These are phyloP conservation scores for Penicillium sp. DNA, from an alignment of 2,329 filamentous ascomycete genomes.

Conservation along the genomic window DNA sequence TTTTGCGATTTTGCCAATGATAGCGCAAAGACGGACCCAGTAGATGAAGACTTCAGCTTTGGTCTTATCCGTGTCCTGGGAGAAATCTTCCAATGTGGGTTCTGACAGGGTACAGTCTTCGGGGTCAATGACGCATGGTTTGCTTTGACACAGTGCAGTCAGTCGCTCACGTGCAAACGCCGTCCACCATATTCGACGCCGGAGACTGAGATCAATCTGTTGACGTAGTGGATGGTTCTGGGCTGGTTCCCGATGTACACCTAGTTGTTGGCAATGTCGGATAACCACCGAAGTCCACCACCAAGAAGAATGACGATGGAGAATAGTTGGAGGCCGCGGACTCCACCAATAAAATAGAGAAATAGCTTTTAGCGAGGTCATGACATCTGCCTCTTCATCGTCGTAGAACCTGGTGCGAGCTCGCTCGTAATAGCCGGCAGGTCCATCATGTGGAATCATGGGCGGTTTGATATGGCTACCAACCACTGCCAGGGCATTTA, in stretches of 20 bases:
- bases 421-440: slow-evolving; percentile 41
- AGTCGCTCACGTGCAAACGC: slow-evolving; percentile 42
- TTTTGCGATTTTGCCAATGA: slow-evolving; percentile 43
- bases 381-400: slow-evolving; percentile 40
- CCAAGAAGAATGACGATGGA: slow-evolving; percentile 44
- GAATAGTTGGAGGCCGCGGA: slow-evolving; percentile 36
- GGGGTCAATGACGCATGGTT: slow-evolving; percentile 45
- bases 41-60: slow-evolving; percentile 43
- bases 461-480: slow-evolving; percentile 45
- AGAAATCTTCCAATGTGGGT: slow-evolving; percentile 41
- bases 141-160: slow-evolving; percentile 45
- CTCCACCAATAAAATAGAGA: slow-evolving; percentile 49
- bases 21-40: slow-evolving; percentile 43
- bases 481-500: slow-evolving; percentile 39
- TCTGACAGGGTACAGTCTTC: slow-evolving; percentile 43
- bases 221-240: slow-evolving; percentile 17
- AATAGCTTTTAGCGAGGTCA: slow-evolving; percentile 38
- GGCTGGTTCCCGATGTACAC: slow-evolving; percentile 42
- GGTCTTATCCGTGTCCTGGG: slow-evolving; percentile 23
- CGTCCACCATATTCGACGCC: slow-evolving; percentile 46
- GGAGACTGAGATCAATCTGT: slow-evolving; percentile 26
- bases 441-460: slow-evolving; percentile 39
- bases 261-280: slow-evolving; percentile 46
- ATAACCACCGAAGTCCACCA: slow-evolving; percentile 49
- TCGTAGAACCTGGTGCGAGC: slow-evolving; percentile 43